Evolutionary conservation across 352 stramenopile genomes (phyloP).

Genomic region (Phytophthora macrochlamydospora): DNA sequence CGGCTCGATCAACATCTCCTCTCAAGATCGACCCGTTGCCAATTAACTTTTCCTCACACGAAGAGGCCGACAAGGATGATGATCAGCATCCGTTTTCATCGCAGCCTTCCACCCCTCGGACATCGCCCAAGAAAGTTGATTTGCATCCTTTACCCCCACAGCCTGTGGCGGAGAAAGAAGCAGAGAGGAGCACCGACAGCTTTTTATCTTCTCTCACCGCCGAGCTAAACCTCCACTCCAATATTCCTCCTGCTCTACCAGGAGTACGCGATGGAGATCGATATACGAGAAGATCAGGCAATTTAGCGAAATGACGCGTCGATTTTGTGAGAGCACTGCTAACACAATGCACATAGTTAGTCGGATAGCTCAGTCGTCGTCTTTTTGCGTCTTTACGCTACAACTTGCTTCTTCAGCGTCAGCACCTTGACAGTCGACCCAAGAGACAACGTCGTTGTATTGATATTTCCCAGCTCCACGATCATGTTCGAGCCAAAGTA

Average conservation of each 20-base stretch:
- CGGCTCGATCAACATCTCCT: conserved; percentile 26
- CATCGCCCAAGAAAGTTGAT: conserved; percentile 27
- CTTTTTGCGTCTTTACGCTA: conserved; percentile 34
- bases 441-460: conserved; percentile 36
- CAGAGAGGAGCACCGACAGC: conserved; percentile 21
- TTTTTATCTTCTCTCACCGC: conserved; percentile 11
- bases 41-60: conserved; percentile 12
- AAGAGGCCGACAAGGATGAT: conserved; percentile 32
- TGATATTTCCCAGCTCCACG: conserved; percentile 25
- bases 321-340: neutral
- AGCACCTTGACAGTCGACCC: conserved; percentile 65
- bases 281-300: conserved; percentile 48
- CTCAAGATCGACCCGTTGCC: conserved; percentile 44
- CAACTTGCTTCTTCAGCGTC: conserved; percentile 65
- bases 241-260: conserved; percentile 34
- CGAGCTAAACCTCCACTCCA: conserved; percentile 10
- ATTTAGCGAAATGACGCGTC: conserved; percentile 16
- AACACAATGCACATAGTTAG: neutral
- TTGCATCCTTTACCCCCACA: conserved; percentile 22
- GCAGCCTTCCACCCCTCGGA: conserved; percentile 1
- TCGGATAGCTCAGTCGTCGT: neutral
- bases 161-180: conserved; percentile 22
- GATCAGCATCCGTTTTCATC: conserved; percentile 17
- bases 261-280: conserved; percentile 58
- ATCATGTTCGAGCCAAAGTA: conserved; percentile 87